These are phyloP conservation scores for Penicillium macrosclerotiorum DNA, from an alignment of 495 filamentous ascomycete genomes.

Conservation along the genomic window DNA sequence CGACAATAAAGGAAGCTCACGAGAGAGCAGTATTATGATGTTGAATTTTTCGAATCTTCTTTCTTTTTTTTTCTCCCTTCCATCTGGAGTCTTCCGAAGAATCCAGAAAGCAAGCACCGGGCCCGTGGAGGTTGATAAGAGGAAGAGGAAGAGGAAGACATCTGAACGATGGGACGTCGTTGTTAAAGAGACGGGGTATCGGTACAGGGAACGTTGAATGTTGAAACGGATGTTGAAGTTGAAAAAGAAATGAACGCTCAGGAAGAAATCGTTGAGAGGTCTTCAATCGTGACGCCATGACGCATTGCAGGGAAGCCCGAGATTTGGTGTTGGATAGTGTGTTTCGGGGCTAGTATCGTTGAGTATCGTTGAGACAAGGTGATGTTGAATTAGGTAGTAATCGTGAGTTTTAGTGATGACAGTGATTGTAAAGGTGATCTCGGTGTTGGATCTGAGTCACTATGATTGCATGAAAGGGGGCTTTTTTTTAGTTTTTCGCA, in stretches of 20 bases:
- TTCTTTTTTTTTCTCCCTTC: constrained; percentile 13
- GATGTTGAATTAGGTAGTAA: constrained; percentile 45
- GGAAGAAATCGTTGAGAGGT: constrained; percentile 53
- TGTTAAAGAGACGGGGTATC: constrained; percentile 41
- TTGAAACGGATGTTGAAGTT: constrained; percentile 49
- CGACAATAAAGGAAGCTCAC: constrained; percentile 3
- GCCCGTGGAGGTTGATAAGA: constrained; percentile 11
- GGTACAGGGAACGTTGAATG: constrained; percentile 31
- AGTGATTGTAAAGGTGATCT: constrained; percentile 7
- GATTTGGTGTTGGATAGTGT: constrained; percentile 28
- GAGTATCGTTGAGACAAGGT: constrained; percentile 42
- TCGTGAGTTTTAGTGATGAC: constrained; percentile 21
- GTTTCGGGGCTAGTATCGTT: constrained; percentile 30
- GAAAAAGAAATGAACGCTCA: constrained; percentile 36
- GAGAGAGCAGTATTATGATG: constrained; percentile 26
- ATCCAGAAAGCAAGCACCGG: constrained; percentile 19
- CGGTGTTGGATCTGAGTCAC: neutral
- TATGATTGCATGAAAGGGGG: constrained; percentile 12
- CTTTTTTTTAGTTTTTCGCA: constrained; percentile 29
- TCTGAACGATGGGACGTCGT: constrained; percentile 32
- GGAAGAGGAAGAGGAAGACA: constrained; percentile 27
- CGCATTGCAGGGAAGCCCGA: constrained; percentile 35
- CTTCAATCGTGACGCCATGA: constrained; percentile 50
- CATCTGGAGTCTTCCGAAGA: neutral
- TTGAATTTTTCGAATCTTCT: constrained; percentile 35